These are phyloP conservation scores for Allium fistulosum DNA, from an alignment of 106 monocot genomes.

Conservation along the genomic window DNA sequence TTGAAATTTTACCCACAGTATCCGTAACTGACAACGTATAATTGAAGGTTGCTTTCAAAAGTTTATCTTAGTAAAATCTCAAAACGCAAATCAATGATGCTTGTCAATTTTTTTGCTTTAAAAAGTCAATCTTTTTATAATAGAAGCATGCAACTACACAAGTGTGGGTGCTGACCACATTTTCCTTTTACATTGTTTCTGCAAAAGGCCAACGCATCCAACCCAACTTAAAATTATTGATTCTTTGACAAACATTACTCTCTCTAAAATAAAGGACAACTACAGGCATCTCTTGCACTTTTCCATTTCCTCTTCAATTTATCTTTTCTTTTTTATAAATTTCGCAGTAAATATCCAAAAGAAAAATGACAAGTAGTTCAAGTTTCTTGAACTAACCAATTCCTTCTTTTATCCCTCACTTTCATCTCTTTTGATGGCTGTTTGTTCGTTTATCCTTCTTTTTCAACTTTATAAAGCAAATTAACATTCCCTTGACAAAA, in stretches of 20 bases:
- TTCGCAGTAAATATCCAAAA: slow-evolving; percentile 3
- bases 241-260: slow-evolving; percentile 59
- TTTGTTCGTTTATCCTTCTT: slow-evolving; percentile 9
- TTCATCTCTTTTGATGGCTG: slow-evolving; percentile 81
- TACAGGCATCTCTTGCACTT: slow-evolving; percentile 14
- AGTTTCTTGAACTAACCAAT: slow-evolving; percentile 17
- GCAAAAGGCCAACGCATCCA: slow-evolving; percentile 7
- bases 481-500: slow-evolving; percentile 48
- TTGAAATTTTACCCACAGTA: too few relatives aligned
- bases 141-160: not conserved
- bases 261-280: slow-evolving; percentile 34
- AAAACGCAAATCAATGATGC: not conserved
- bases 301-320: slow-evolving; percentile 1
- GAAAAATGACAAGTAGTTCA: slow-evolving; percentile 20
- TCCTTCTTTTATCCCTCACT: slow-evolving; percentile 45
- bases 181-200: slow-evolving; percentile 8
- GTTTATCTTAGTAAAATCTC: too few relatives aligned
- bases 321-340: slow-evolving; percentile 10
- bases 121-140: slow-evolving; percentile 1
- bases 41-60: too few relatives aligned
- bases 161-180: not conserved
- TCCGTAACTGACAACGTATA: too few relatives aligned
- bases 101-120: not conserved
- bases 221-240: slow-evolving; percentile 14
- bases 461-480: slow-evolving; percentile 23